Evolutionary conservation across 139 green algal genomes (phyloP).

Genomic region (Microglena sp.): DNA sequence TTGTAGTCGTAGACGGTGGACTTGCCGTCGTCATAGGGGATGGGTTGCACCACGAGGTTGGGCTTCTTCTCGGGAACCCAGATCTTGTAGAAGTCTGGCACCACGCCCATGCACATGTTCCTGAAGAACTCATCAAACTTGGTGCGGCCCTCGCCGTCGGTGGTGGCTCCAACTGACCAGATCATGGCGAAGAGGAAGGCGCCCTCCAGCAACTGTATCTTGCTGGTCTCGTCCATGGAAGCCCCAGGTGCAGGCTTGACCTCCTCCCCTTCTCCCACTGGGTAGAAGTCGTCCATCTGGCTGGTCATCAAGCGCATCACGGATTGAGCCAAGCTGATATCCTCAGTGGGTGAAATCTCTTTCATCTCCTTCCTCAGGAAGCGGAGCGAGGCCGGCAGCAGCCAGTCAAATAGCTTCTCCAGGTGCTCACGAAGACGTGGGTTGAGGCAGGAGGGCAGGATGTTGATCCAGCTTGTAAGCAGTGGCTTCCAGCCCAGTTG

Average conservation of each 20-base stretch:
- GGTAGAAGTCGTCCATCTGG: slow-evolving; percentile 39
- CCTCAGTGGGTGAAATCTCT: slow-evolving; percentile 58
- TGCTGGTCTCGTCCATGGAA: slow-evolving; percentile 36
- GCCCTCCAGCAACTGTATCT: slow-evolving; percentile 37
- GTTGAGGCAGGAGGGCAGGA: slow-evolving; percentile 24
- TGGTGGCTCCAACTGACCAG: slow-evolving; percentile 52
- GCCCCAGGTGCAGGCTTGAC: neutral
- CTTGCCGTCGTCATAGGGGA: slow-evolving; percentile 15
- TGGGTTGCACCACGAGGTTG: neutral
- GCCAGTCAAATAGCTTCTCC: slow-evolving; percentile 50
- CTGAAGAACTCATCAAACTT: slow-evolving; percentile 55
- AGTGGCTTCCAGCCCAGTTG: slow-evolving; percentile 59
- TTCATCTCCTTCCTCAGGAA: slow-evolving; percentile 47
- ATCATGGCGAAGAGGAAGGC: slow-evolving; percentile 54
- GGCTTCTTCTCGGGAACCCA: neutral
- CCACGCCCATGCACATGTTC: neutral
- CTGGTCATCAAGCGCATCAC: slow-evolving; percentile 46
- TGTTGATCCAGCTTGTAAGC: slow-evolving; percentile 6
- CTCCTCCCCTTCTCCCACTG: neutral
- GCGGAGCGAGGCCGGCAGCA: slow-evolving; percentile 46
- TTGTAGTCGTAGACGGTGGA: slow-evolving; percentile 47
- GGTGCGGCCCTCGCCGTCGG: slow-evolving; percentile 33
- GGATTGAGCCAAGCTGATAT: slow-evolving; percentile 35
- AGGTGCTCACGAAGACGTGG: slow-evolving; percentile 35
- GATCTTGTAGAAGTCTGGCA: slow-evolving; percentile 11